Evolutionary conservation across 106 monocot species (phyloP), one percentile per base, ranked within the genome.

Genomic region (Acanthochlamys bracteata): DNA sequence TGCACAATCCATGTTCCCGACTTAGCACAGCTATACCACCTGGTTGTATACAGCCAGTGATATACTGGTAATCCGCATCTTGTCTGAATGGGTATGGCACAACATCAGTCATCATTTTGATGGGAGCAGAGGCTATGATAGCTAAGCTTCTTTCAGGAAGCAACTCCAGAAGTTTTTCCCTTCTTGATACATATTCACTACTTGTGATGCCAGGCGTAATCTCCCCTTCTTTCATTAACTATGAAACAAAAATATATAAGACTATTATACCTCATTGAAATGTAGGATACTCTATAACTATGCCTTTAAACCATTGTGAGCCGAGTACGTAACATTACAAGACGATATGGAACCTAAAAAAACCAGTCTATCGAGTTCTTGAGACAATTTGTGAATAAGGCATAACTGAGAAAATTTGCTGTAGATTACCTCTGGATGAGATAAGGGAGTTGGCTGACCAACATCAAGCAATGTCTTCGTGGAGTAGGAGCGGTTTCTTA

Each of bases 21-120:
- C 84, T 78, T 54, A 96, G 19, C 47, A 96, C 84, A 15, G 84
- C 90, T 52, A 96, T 57, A 59, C 95, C 95, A 60, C 95, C 95
- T 61, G 95, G 95, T 71, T 96, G 95, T 7, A 67, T 25, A 62
- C 90, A 96, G 51, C 95, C 95, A 9, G 95, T 96, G 27, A 96
- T 49, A 67, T 96, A 96, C 10, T 77, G 64, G 65, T 80, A 96
- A 72, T 90, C 87, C n/a, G 90, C 95, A 78, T 90, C 90, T 60
- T 96, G 95, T 80, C 95, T 78, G 64, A 90, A 90, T 39, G 84
- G 1, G 53, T 96, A 96, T n/a, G 90, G 95, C 56, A 88, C 95
- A 20, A 96, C 90, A 75, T 90, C 87, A 33, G 95, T 96, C 95
- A 90, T 96, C 95, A 96, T 96, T 75, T 96, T 87, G 41, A 88